Evolutionary conservation across 257 asterid genomes (phyloP).

Genomic region (Penstemon newberryi): DNA sequence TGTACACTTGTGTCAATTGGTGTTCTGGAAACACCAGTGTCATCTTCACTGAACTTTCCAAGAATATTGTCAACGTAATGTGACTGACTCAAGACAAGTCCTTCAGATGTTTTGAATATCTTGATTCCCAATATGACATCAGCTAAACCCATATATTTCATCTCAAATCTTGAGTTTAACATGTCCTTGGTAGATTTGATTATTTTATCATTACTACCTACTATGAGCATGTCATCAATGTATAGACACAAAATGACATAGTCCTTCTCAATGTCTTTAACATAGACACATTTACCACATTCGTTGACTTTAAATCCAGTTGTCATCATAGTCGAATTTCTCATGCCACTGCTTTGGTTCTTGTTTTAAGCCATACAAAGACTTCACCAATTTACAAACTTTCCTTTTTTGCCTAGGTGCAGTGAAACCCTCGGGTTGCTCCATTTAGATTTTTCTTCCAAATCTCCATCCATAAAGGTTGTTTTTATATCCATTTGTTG

Average conservation of each 20-base stretch:
- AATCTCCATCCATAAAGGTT: background rate
- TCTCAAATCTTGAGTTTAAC: background rate
- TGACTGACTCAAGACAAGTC: background rate
- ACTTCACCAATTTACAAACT: background rate
- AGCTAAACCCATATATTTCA: no score
- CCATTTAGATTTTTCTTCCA: background rate
- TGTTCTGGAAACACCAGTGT: background rate
- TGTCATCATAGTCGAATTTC: background rate
- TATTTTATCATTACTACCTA: no score
- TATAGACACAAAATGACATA: no score
- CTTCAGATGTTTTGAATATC: background rate
- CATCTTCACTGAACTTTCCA: background rate
- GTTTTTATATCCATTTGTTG: background rate
- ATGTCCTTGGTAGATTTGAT: no score
- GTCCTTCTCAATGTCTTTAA: no score
- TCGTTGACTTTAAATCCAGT: background rate
- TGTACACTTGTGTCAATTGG: background rate
- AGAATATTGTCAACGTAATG: background rate
- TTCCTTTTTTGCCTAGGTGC: background rate
- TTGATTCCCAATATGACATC: constrained; percentile 15
- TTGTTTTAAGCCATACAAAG: background rate
- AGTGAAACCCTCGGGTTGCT: no score
- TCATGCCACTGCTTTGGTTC: background rate
- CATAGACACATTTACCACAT: background rate
- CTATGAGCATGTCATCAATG: no score